phyloP scores from a whole-genome alignment of 2,329 filamentous ascomycete genomes.

The Dothiorella sarmentorum region DNA sequence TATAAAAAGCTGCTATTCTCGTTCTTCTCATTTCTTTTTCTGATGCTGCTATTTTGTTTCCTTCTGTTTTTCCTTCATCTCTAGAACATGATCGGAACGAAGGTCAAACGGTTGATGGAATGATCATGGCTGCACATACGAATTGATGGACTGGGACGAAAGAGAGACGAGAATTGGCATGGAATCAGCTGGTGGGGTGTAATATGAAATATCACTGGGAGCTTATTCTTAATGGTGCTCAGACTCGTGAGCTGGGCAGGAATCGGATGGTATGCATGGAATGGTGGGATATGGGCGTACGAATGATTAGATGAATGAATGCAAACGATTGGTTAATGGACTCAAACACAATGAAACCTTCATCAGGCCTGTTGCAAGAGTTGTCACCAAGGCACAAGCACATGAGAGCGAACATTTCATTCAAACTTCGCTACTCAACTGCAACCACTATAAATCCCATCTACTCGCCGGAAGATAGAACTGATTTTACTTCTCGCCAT shows the following conservation, averaged over 20 bases:
- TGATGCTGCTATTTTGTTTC: neutral
- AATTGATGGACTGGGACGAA: neutral
- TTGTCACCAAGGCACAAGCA: neutral
- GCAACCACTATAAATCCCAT: neutral
- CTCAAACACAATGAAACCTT: neutral
- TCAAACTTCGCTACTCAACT: slow-evolving; percentile 1
- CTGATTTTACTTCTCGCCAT: neutral
- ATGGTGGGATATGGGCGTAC: neutral
- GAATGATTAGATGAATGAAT: neutral
- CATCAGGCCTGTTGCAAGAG: neutral
- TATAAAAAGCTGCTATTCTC: neutral
- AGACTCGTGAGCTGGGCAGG: neutral
- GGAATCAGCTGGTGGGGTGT: neutral
- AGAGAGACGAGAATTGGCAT: neutral
- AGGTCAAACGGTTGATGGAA: neutral
- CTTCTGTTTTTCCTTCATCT: neutral
- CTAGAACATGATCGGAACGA: slow-evolving; percentile 7
- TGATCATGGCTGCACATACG: slow-evolving; percentile 3
- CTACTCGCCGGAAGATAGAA: neutral
- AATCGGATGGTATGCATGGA: neutral
- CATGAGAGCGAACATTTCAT: neutral
- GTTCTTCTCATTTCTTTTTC: neutral
- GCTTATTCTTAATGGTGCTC: slow-evolving; percentile 2
- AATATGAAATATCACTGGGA: neutral
- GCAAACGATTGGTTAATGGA: neutral